Evolutionary conservation across 1,284 basidiomycete genomes (phyloP).

Genomic region (Rhodotorula sp.): DNA sequence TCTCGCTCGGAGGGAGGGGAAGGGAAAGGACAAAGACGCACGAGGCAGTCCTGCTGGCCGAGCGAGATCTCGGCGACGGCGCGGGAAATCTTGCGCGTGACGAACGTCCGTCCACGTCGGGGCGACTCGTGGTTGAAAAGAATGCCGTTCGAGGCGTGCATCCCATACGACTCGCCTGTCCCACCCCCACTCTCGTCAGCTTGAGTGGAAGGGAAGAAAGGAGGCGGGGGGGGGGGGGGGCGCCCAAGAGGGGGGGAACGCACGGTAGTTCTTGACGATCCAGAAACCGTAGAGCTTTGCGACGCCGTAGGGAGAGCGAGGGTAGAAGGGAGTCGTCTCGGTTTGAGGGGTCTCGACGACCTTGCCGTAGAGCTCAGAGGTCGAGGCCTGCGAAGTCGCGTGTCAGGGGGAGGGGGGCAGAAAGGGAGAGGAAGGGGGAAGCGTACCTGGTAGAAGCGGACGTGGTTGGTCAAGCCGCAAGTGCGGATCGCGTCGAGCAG

Average conservation of each 20-base stretch:
- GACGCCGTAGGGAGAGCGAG: conserved; percentile 83
- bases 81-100: conserved; percentile 85
- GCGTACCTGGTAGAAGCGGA: conserved; percentile 68
- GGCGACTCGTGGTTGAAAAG: conserved; percentile 87
- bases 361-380: conserved; percentile 89
- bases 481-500: conserved; percentile 88
- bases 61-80: conserved; percentile 83
- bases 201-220: neutral
- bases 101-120: conserved; percentile 83
- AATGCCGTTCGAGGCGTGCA: conserved; percentile 69
- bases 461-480: conserved; percentile 78
- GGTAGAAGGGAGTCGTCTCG: conserved; percentile 91
- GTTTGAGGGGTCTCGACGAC: conserved; percentile 85
- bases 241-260: neutral
- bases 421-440: neutral
- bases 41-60: conserved; percentile 75
- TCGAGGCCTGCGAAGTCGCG: conserved; percentile 88
- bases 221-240: no score
- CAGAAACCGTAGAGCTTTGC: conserved; percentile 66
- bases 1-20: neutral
- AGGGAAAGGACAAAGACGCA: neutral
- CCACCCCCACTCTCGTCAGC: neutral
- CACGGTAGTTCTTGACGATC: conserved; percentile 82
- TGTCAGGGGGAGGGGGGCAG: neutral
- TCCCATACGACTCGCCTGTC: conserved; percentile 71